Base-by-base conservation (phyloP, 2,329 filamentous ascomycete genomes). In the Aspergillus caelatus region DNA sequence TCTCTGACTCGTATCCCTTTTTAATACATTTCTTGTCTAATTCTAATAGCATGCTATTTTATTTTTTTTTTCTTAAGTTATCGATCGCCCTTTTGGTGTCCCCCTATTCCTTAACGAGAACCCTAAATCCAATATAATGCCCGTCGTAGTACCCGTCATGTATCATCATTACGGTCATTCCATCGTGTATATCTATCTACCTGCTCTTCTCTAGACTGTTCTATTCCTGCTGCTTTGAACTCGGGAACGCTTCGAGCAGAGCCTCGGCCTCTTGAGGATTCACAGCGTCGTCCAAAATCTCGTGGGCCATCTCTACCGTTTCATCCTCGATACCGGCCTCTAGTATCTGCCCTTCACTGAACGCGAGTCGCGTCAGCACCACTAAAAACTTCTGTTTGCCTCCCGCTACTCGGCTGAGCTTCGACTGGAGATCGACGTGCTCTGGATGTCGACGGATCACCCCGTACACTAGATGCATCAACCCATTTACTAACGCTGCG, bases 351-450 rank as follows among this genome's bases (percentile, higher is more conserved):
- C 92, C 90, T 65, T 96, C 92, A 7, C 88, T 89, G 75, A 97
- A 97, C 0, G 92, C 93, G n/a, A 98, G 80, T 48, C 94, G 82
- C 0, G 92, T 93, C 52, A 99, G 81, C 2, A 88, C 88, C 11
- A 97, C 86, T 1, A 96, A 82, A 71, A 96, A 94, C 58, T 93
- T 93, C 72, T 97, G 93, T 58, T 88, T 86, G 0, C 89, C 91
- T 3, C 92, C 92, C 6, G 87, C 84, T 0, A 91, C 86, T 10
- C 86, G 85, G 0, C 85, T 83, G 6, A 97, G 82, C 75, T 94
- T 96, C 56, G 86, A 84, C 56, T 88, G 85, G 66, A 96, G 86
- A 68, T 94, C 86, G 69, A 89, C 82, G 28, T 83, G 79, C 23
- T 85, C 79, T 6, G 90, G 85, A 72, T 93, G 91, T 23, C 75